Evolutionary conservation across 345 rosid genomes (phyloP), one percentile per base, ranked within the genome.

Genomic region (Gossypium sturtianum): DNA sequence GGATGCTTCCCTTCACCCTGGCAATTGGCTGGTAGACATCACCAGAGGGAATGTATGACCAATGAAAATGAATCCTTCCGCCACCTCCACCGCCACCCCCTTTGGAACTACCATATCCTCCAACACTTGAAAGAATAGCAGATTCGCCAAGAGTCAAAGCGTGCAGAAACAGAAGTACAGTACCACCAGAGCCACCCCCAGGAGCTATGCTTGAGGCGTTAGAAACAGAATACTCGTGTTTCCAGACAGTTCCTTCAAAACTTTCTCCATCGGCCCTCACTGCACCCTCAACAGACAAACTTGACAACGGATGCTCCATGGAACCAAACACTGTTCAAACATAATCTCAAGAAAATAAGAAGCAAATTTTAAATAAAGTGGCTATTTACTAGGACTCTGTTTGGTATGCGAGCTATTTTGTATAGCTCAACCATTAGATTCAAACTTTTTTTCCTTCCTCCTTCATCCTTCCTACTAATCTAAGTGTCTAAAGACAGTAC

Each of bases 131-230:
- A 86, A 95, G 91, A 79, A 82, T 25, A 71, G 98, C 94, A 80
- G 85, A 76, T 76, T 84, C 84, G 13, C 83, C 86, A 77, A 90
- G 76, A 80, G 80, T 82, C 76, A 95, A 84, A 11, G 83, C 74
- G 23, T 79, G 88, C 84, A 93, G 73, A 80, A 95, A 95, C 81
- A 95, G 52, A 71, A 95, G 89, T 48, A 95, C 77, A 63, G 96
- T 86, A 83, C 99, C 99, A 61, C 99, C 99, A 52, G 99, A 95
- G 76, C 96, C 99, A 76, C 97, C 99, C 38, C 99, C 99, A 66
- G 97, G 93, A 76, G 84, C 87, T 56, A 83, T 72, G 75, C 16
- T 71, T 54, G 87, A 80, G 60, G 71, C 74, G 70, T 87, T 57
- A 19, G 9, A 68, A 41, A 70, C 38, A 75, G 75, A 57, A 73